Conservation (phyloP, 1,284 basidiomycete species). For the Trichosporon inkin region DNA sequence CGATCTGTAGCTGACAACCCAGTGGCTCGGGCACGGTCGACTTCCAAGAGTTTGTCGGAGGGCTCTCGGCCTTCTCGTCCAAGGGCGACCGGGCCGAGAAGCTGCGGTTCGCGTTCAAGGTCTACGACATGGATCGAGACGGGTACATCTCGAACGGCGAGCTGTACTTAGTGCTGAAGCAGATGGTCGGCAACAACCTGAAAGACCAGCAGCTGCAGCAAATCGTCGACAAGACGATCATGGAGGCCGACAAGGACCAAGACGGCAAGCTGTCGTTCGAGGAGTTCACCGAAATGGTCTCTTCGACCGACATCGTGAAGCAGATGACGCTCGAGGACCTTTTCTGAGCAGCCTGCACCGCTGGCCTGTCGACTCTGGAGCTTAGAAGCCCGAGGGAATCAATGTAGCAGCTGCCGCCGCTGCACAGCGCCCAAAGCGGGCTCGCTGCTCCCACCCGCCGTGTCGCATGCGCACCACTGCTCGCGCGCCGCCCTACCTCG, state of each 20-base stretch:
- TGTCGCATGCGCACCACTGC: too few relatives aligned
- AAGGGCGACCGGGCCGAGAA: constrained; percentile 96
- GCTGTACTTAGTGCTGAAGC: constrained; percentile 95
- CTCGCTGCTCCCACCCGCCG: too few relatives aligned
- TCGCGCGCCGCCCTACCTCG: not conserved
- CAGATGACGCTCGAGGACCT: constrained; percentile 97
- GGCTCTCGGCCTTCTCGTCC: constrained; percentile 93
- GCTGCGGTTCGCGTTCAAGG: constrained; percentile 93
- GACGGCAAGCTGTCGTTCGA: constrained; percentile 97
- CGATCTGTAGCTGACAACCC: constrained; percentile 1
- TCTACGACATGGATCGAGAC: constrained; percentile 97
- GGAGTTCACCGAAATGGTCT: constrained; percentile 94
- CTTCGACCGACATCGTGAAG: constrained; percentile 67
- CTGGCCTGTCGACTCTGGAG: not conserved
- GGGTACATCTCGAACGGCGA: constrained; percentile 99
- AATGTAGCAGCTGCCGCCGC: too few relatives aligned
- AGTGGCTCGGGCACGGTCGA: constrained; percentile 97
- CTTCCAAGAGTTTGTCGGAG: constrained; percentile 98
- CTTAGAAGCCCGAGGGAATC: too few relatives aligned
- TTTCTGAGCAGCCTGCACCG: constrained; percentile 54
- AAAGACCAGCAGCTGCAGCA: constrained; percentile 99
- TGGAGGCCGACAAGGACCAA: constrained; percentile 96
- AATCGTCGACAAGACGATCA: constrained; percentile 99
- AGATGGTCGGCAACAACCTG: constrained; percentile 99
- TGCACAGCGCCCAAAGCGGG: too few relatives aligned